Base-by-base conservation (phyloP, 2,329 filamentous ascomycete genomes). In the Alternaria tenuissima region DNA sequence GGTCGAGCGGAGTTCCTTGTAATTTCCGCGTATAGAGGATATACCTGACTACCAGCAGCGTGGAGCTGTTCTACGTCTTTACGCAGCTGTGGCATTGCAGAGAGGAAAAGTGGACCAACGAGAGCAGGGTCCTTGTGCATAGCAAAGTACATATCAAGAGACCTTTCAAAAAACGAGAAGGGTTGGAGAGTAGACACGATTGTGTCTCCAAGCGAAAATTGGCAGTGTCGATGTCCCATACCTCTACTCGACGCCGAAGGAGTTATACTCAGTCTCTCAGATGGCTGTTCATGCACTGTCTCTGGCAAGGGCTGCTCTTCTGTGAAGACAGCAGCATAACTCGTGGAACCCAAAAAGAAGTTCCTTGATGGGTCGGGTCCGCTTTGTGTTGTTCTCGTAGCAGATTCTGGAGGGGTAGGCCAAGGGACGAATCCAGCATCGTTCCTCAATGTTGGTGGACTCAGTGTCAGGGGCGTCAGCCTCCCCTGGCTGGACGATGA, bases 311-410 rank as follows among this genome's bases (percentile, higher is more conserved):
- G 68, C 7, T 63, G 63, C 30, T 77, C 69, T 54, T 75, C 73
- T 3, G 70, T 71, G 39, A 78, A 77, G 0, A 77, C 73, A 38
- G 70, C 71, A 5, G 76, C 75, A 64, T 78, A 78, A 57, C 76
- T 78, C 7, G 76, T 78, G 7, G 75, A 77, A 1, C 75, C 76
- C 16, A 77, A 62, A 52, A 74, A 77, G 55, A 76, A 78, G 32
- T 69, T 70, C 47, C 73, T 64, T 9, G 62, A 46, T 11, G 74
- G 62, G 42, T 76, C 69, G n/a, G 69, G 64, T 5, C 48, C 59
- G n/a, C 52, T 36, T 52, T 65, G 65, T 11, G 65, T 63, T 30
- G 68, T 60, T 48, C 66, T 70, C 12, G 67, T 59, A 4, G 64
- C 60, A 41, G 72, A 71, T 5, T 73, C 71, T 44, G 73, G 69